These are phyloP conservation scores for Beauveria varroae DNA, from an alignment of 2,329 filamentous ascomycete species.

Conservation along the genomic window DNA sequence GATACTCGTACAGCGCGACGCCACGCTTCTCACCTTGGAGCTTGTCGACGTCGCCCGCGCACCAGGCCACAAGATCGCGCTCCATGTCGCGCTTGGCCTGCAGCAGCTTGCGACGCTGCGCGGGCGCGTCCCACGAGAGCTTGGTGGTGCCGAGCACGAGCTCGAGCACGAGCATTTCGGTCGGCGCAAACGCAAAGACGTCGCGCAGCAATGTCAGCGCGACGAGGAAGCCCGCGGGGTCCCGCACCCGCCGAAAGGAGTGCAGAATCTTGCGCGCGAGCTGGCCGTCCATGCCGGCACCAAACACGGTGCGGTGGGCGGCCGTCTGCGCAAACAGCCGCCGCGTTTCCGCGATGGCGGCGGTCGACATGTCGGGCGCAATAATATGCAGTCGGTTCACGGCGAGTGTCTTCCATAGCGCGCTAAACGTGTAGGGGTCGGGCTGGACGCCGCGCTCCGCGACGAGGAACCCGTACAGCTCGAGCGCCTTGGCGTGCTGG, in stretches of 20 bases:
- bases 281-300: constrained; percentile 36
- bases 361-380: constrained; percentile 19
- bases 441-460: constrained; percentile 43
- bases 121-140: constrained; percentile 34
- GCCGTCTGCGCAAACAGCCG: constrained; percentile 42
- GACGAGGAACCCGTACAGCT: constrained; percentile 49
- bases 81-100: constrained; percentile 36
- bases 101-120: constrained; percentile 33
- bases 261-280: constrained; percentile 43
- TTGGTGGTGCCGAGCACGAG: constrained; percentile 37
- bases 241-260: constrained; percentile 40
- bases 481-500: constrained; percentile 44
- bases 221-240: constrained; percentile 37
- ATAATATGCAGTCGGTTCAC: constrained; percentile 40
- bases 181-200: constrained; percentile 35
- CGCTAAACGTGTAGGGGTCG: constrained; percentile 61
- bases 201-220: constrained; percentile 36
- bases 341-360: constrained; percentile 30
- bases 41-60: constrained; percentile 23
- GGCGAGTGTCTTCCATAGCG: constrained; percentile 54
- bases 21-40: constrained; percentile 29
- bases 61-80: constrained; percentile 24
- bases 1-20: constrained; percentile 34
- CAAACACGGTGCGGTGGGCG: constrained; percentile 38
- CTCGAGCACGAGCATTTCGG: constrained; percentile 40